Percentiles rank a stretch among this genome's conserved stretches.
phyloP scores from a whole-genome alignment of 495 filamentous ascomycete genomes.

The Amniculicola lignicola region DNA sequence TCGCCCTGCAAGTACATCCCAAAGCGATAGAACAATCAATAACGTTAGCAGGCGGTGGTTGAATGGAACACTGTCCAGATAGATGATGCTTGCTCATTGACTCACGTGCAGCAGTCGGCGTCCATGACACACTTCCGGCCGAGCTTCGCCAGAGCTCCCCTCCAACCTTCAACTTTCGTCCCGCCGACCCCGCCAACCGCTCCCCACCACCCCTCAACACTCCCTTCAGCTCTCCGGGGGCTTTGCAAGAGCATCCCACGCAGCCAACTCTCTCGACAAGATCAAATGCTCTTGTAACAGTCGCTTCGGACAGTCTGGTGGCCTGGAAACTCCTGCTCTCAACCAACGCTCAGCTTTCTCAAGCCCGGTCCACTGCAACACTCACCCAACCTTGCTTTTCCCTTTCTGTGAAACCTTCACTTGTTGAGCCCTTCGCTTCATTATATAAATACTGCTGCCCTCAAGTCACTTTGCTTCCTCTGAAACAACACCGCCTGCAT shows the following conservation, averaged over 20 bases:
- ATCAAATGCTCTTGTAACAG: constrained; percentile 12
- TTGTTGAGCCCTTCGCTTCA: too few species aligned
- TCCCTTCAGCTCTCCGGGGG: constrained; percentile 1
- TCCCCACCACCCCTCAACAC: not conserved
- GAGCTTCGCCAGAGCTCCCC: not conserved
- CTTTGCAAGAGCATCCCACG: constrained; percentile 19
- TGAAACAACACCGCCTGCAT: too few species aligned
- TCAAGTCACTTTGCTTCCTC: too few species aligned
- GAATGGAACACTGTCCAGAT: too few species aligned
- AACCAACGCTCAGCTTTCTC: too few species aligned
- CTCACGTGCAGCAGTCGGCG: not conserved
- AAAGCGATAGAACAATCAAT: constrained; percentile 3
- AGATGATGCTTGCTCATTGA: too few species aligned
- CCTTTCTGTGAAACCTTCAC: too few species aligned
- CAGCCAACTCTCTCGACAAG: constrained; percentile 8
- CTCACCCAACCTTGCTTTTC: too few species aligned
- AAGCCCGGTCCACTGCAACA: too few species aligned
- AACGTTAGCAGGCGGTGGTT: too few species aligned
- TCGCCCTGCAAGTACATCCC: not conserved
- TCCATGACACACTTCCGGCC: not conserved
- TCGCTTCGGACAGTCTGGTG: not conserved
- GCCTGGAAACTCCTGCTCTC: too few species aligned
- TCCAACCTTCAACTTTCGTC: not conserved
- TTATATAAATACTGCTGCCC: too few species aligned
- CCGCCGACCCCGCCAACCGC: not conserved